phyloP scores from a whole-genome alignment of 768 basidiomycete species.

The Hydnomerulius pinastri region DNA sequence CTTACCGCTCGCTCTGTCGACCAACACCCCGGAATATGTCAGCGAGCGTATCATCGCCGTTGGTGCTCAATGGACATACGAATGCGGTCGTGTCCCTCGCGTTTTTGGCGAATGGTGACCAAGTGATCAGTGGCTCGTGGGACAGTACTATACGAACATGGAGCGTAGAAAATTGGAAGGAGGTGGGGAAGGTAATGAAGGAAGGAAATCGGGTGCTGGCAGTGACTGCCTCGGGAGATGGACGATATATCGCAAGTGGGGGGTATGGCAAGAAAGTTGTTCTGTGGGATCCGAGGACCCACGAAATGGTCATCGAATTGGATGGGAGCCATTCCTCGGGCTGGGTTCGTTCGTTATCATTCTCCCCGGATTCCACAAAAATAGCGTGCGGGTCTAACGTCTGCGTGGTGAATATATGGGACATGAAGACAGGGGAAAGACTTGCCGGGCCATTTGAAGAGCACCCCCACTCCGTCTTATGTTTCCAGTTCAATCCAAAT shows the following conservation, averaged over 20 bases:
- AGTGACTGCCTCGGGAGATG: constrained; percentile 16
- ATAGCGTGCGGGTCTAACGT: constrained; percentile 26
- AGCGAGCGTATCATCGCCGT: no score
- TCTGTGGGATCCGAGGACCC: constrained; percentile 11
- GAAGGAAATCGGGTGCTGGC: not conserved
- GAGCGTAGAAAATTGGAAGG: not conserved
- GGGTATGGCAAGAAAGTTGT: constrained; percentile 5
- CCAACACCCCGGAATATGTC: no score
- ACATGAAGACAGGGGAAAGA: constrained; percentile 13
- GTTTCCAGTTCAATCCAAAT: constrained; percentile 22
- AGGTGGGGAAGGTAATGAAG: not conserved
- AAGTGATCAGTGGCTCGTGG: constrained; percentile 1
- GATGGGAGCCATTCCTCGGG: constrained; percentile 11
- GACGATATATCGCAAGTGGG: constrained; percentile 13
- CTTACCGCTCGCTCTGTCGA: no score
- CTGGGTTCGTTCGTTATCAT: constrained; percentile 21
- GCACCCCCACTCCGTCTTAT: constrained; percentile 9
- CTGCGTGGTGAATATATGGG: constrained; percentile 22
- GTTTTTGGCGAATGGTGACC: constrained; percentile 11
- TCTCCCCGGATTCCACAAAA: constrained; percentile 18
- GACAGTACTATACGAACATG: constrained; percentile 14
- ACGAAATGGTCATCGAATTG: constrained; percentile 8
- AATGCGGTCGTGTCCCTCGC: constrained; percentile 7
- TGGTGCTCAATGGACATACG: not conserved
- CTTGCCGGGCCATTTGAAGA: constrained; percentile 18